Evolutionary conservation across 352 stramenopile genomes (phyloP), one percentile per base, ranked within the genome.

Genomic region (Pythium utonaiense): DNA sequence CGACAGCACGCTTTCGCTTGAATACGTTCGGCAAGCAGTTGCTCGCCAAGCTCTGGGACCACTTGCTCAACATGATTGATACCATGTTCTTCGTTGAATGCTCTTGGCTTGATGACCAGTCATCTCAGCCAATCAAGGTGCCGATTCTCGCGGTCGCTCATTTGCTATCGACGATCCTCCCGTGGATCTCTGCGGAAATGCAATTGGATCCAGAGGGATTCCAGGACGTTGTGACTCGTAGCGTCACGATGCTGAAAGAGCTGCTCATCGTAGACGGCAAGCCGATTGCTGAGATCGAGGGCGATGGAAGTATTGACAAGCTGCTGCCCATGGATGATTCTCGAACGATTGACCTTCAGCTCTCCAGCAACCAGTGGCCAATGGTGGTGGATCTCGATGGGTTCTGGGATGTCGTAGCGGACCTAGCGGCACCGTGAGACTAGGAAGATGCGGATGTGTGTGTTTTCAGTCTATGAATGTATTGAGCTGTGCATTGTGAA

Each of bases 71-170:
- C 49, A 78, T 74, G 58, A 36, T 89, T 10, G 75, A 75, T 56
- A 80, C 83, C 28, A 49, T 78, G 28, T 74, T 87, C 56, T 84
- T 86, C 21, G 64, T 73, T 7, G 80, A 89, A n/a, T 89, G 77
- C 59, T 67, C 69, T n/a, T 89, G 80, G 80, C 75, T 89, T 16
- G 77, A 89, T 28, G 67, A 83, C 25, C 75, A 87, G 50, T 73
- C 60, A 6, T 54, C 61, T 1, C 60, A 51, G 3, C 72, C 66
- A 13, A 62, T 66, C 3, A 72, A 67, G 17, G 49, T 86, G 3
- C 76, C 80, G 6, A 51, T 68, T 0, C 64, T 88, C 22, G 80
- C 68, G 0, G 69, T 86, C 50, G 80, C 74, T 19, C 78, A 90
- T 48, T 62, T 88, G 40, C 31, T 90, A 25, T 57, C 62, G 6